Base-by-base conservation (phyloP, 495 filamentous ascomycete species). In the Aspergillus nidulans region DNA sequence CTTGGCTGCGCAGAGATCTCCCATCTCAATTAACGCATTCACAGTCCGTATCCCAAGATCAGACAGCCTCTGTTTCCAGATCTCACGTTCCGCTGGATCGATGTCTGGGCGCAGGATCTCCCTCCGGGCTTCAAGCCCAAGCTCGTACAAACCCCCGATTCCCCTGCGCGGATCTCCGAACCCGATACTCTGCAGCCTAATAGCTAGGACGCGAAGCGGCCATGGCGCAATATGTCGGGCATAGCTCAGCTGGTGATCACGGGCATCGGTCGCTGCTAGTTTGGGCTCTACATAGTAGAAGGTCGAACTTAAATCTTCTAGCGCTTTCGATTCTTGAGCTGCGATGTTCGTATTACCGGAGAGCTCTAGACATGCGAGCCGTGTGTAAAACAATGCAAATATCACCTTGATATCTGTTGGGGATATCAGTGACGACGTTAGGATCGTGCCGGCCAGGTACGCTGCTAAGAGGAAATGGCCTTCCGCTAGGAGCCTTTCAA, bases 111-210 rank as follows among this genome's bases (percentile, higher is more conserved):
- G 71, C 48, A 74, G 65, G 15, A 88, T 63, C 25, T 80, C 77
- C 1, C 66, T 67, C 25, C 92, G 73, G 1, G 84, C 88, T 65
- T 96, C 91, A 13, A 86, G 63, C 0, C 85, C 94, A 1, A 98
- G 78, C 53, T 95, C 91, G 64, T 96, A 97, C 63, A 94, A 87
- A 20, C 85, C 85, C 68, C 88, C 89, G 36, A 98, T 84, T n/a
- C 85, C 85, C 48, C 90, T 77, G n/a, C 91, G 79, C 36, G 84
- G 78, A 69, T 97, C 94, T 15, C 83, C 85, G 60, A 89, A 92
- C 1, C 87, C 90, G 34, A 96, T 83, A 13, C 86, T 87, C 61
- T 95, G 90, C 28, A 97, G 77, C 3, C 92, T 77, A 20, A 96
- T 86, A 2, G 82, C 84, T 9, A 97, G 74, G 2, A 96, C 81